A percentile compares a stretch with the other conserved stretches of the same genome.
Conservation (phyloP, 2,329 filamentous ascomycete genomes). For the Apiospora malaysiana region DNA sequence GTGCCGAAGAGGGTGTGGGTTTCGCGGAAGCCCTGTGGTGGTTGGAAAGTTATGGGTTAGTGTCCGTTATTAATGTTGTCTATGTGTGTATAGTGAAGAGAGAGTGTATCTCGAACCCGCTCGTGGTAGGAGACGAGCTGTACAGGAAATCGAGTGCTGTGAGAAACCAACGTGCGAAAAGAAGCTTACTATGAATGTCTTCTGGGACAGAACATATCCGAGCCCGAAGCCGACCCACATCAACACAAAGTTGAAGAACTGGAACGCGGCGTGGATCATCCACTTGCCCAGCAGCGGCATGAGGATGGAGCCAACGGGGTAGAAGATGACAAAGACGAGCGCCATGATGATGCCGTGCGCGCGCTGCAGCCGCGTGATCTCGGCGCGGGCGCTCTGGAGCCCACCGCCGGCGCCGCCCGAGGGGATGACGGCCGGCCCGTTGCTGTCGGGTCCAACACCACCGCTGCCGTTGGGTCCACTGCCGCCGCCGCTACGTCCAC, state of each 20-base stretch:
- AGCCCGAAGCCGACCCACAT: conserved; percentile 65
- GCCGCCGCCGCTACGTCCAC: conserved; percentile 22
- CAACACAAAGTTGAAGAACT: conserved; percentile 57
- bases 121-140: no score
- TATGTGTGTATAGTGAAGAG: no score
- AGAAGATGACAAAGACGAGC: conserved; percentile 62
- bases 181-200: conserved; percentile 36
- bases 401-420: conserved; percentile 15
- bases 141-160: no score
- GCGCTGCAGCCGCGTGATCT: conserved; percentile 37
- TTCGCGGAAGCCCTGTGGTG: conserved; percentile 54
- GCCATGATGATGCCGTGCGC: conserved; percentile 67
- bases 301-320: conserved; percentile 64
- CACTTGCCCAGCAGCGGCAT: conserved; percentile 65
- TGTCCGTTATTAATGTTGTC: no score
- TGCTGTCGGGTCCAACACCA: conserved; percentile 24
- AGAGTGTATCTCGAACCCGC: no score
- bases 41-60: conserved; percentile 27
- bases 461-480: conserved; percentile 3
- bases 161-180: not conserved
- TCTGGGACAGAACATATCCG: conserved; percentile 54
- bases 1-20: conserved; percentile 63
- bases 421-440: conserved; percentile 20
- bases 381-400: conserved; percentile 24
- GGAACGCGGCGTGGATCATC: conserved; percentile 62